Conservation (phyloP, 768 basidiomycete species). For the Epithele typhae region DNA sequence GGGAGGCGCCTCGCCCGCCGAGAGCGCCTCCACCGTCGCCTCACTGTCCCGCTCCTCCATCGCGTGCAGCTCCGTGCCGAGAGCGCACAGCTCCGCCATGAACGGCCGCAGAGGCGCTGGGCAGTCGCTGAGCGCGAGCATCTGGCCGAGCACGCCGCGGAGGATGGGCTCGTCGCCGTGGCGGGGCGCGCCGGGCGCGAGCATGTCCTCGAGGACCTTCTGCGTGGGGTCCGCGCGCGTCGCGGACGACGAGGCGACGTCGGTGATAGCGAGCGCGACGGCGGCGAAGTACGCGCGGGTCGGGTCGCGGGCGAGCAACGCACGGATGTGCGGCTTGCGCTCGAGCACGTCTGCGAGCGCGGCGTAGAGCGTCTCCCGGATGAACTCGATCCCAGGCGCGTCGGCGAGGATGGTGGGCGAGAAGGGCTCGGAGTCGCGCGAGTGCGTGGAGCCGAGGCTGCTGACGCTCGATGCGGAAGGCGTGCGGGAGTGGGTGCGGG, state of each 20-base stretch:
- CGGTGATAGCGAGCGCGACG: slow-evolving; percentile 69
- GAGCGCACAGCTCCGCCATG: slow-evolving; percentile 36
- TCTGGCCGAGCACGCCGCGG: slow-evolving; percentile 51
- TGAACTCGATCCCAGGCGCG: slow-evolving; percentile 65
- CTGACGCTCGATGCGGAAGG: slow-evolving; percentile 21
- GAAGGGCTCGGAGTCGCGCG: slow-evolving; percentile 16
- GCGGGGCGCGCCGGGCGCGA: background rate
- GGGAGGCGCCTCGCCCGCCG: slow-evolving; percentile 14
- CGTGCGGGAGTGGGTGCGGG: slow-evolving; percentile 17
- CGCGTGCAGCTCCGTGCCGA: slow-evolving; percentile 19
- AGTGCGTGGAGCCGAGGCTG: slow-evolving; percentile 22
- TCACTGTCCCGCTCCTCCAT: slow-evolving; percentile 18
- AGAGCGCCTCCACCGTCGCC: slow-evolving; percentile 15
- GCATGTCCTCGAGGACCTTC: background rate
- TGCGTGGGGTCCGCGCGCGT: slow-evolving; percentile 29
- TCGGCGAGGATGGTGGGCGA: slow-evolving; percentile 31
- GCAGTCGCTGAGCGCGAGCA: slow-evolving; percentile 55
- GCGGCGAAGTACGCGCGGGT: slow-evolving; percentile 76
- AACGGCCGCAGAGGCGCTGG: slow-evolving; percentile 62
- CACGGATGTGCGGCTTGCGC: slow-evolving; percentile 46
- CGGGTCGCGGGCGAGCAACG: slow-evolving; percentile 56
- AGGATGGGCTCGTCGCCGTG: slow-evolving; percentile 33
- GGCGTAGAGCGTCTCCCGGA: slow-evolving; percentile 85
- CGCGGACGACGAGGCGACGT: slow-evolving; percentile 52
- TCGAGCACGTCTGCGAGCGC: slow-evolving; percentile 69